Percentiles rank a stretch among this genome's conserved stretches.
Evolutionary conservation across 1,284 basidiomycete species (phyloP).

Genomic region (Sporisorium exsertum): DNA sequence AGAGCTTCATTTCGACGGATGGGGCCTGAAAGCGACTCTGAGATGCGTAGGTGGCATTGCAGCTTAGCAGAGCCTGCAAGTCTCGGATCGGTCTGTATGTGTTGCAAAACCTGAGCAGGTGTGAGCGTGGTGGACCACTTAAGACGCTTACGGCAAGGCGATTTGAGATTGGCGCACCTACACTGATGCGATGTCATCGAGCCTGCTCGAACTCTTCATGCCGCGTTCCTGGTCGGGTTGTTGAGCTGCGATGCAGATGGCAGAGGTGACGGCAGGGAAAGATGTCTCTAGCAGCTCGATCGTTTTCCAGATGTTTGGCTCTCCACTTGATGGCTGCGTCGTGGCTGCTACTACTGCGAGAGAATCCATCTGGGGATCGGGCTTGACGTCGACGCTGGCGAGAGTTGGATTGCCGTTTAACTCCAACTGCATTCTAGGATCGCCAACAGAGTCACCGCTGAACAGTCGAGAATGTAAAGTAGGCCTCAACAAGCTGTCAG

Average conservation of each 20-base stretch:
- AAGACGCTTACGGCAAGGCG: neutral
- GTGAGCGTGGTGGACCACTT: conserved; percentile 1
- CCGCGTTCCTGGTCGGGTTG: conserved; percentile 3
- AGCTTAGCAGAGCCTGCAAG: conserved; percentile 10
- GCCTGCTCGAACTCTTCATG: neutral
- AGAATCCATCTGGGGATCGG: neutral
- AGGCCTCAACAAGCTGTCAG: neutral
- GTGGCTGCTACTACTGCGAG: neutral
- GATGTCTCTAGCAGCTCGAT: conserved; percentile 14
- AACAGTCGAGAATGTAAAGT: neutral
- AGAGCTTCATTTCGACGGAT: neutral
- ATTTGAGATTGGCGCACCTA: neutral
- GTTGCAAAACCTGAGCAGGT: neutral
- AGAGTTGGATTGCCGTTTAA: neutral
- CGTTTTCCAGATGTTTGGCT: conserved; percentile 6
- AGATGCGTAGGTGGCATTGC: neutral
- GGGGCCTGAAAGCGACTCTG: neutral
- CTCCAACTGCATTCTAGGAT: neutral
- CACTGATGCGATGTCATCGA: conserved; percentile 16
- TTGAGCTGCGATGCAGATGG: conserved; percentile 14
- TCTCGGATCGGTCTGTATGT: conserved; percentile 20
- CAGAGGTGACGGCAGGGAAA: conserved; percentile 31
- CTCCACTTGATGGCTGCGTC: neutral
- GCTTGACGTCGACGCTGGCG: neutral
- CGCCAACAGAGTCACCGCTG: too few species aligned